Base-by-base conservation (phyloP, 345 rosid species). In the Fremontodendron californicum region DNA sequence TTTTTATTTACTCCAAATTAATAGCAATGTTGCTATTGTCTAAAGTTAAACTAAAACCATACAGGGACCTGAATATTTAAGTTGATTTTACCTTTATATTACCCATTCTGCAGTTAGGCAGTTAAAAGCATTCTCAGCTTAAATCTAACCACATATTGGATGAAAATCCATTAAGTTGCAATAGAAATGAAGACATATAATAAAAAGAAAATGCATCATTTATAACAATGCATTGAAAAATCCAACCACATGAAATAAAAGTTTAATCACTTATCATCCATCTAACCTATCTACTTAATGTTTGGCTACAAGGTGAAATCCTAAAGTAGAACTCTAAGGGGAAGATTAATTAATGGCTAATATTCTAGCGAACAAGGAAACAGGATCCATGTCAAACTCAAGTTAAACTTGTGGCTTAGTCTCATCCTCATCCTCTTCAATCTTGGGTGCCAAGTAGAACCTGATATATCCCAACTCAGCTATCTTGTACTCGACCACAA, bases 391-490 rank as follows among this genome's bases (percentile, higher is more conserved):
- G 13, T 0, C 35, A n/a, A 52, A 58, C 52, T 15, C n/a, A 37
- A 2, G 19, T 69, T 46, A 80, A 15, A 19, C 52, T 68, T 77
- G 68, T 42, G 95, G 88, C 75, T 92, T 89, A 6, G 89, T 86
- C 78, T 93, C 99, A 16, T 92, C 90, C 77, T 87, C 98, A 48
- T 96, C 97, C 75, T 93, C 99, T 82, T 96, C 98, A 10, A 96
- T 92, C 92, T 96, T 96, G 16, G 98, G 98, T 23, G 99, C 98
- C 90, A 93, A 80, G 84, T 95, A 93, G 87, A 86, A 95, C 74
- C 99, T 88, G 57, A 95, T 77, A 72, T 92, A 88, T 70, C 99
- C 99, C 98, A 96, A 93, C 78, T 96, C 99, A 21, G 98, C 99
- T 71, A 93, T 89, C 89, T 91, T 93, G 85, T 96, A 96, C 83